These are phyloP conservation scores for Kuraishia molischiana DNA, from an alignment of 805 yeast genomes.

Conservation along the genomic window DNA sequence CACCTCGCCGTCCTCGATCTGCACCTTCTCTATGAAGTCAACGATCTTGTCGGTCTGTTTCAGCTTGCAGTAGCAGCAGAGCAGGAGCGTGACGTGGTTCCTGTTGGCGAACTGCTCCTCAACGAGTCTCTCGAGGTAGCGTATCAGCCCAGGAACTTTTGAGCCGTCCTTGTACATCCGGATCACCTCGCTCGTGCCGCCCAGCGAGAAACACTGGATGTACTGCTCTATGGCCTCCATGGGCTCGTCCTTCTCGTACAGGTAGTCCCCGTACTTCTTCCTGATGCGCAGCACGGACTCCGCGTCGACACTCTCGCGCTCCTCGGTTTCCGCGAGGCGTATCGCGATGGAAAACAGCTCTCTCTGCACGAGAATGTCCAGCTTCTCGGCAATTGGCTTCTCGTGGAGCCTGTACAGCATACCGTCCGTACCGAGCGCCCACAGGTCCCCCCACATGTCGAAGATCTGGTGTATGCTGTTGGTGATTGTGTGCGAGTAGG, in stretches of 20 bases:
- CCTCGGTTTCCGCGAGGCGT: slow-evolving; percentile 40
- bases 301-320: slow-evolving; percentile 6
- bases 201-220: slow-evolving; percentile 33
- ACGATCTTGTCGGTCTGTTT: slow-evolving; percentile 50
- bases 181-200: slow-evolving; percentile 67
- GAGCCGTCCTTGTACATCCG: slow-evolving; percentile 72
- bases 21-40: slow-evolving; percentile 38
- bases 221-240: slow-evolving; percentile 71
- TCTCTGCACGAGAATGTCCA: slow-evolving; percentile 58
- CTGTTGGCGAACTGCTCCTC: slow-evolving; percentile 46
- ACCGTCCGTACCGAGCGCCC: slow-evolving; percentile 67
- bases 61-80: slow-evolving; percentile 74
- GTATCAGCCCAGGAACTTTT: slow-evolving; percentile 52
- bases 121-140: slow-evolving; percentile 54
- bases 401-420: slow-evolving; percentile 59
- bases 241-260: slow-evolving; percentile 55
- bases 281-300: slow-evolving; percentile 29
- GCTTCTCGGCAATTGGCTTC: slow-evolving; percentile 53
- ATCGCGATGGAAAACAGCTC: slow-evolving; percentile 69
- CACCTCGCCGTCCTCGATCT: slow-evolving; percentile 24
- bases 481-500: slow-evolving; percentile 61
- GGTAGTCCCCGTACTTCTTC: slow-evolving; percentile 59
- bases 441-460: slow-evolving; percentile 44
- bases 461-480: slow-evolving; percentile 53
- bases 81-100: slow-evolving; percentile 73